Evolutionary conservation across 2,329 filamentous ascomycete genomes (phyloP), one percentile per base, ranked within the genome.

Genomic region (Calonectria honghensis): DNA sequence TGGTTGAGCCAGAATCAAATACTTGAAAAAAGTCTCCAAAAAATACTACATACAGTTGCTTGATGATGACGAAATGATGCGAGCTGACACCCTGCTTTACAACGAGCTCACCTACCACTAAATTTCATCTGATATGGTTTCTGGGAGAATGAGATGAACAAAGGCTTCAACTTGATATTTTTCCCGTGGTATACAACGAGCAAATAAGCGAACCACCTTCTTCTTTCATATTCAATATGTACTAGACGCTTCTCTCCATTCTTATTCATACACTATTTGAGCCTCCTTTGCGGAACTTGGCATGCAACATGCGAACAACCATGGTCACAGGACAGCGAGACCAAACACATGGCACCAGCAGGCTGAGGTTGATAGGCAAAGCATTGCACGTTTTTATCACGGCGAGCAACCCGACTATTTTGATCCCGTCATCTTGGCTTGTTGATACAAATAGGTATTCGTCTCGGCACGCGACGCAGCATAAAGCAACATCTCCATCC

Each of bases 371-470:
- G 37, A 63, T 35, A 63, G 41, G 37, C 24, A 41, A 41, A 63
- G 57, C 24, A 63, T 39, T 29, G 24, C 52, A 20, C 37, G 4
- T 61, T 63, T 20, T 63, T 39, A 63, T 63, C 57, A 37, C 57
- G 57, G 57, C 57, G 57, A 39, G 32, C 35, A 39, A 63, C n/a
- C 57, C 24, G 24, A 18, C 57, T 63, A 39, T 52, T 64, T 63
- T 45, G 31, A 68, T 59, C 59, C 41, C 71, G 37, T 73, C 59
- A 70, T 51, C 37, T 57, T 72, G 61, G 73, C 64, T 39, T 73
- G 69, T 76, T 73, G 69, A 63, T 77, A 73, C 68, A 76, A 59
- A 73, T 59, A 73, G 64, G 70, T 73, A 76, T 79, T 68, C 39
- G 75, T 74, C 71, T 72, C 70, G 52, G 72, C 75, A 73, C 54